A percentile compares a stretch with the other conserved stretches of the same genome.
Conservation (phyloP, 2,329 filamentous ascomycete species). For the Mycosphaerella sp. region DNA sequence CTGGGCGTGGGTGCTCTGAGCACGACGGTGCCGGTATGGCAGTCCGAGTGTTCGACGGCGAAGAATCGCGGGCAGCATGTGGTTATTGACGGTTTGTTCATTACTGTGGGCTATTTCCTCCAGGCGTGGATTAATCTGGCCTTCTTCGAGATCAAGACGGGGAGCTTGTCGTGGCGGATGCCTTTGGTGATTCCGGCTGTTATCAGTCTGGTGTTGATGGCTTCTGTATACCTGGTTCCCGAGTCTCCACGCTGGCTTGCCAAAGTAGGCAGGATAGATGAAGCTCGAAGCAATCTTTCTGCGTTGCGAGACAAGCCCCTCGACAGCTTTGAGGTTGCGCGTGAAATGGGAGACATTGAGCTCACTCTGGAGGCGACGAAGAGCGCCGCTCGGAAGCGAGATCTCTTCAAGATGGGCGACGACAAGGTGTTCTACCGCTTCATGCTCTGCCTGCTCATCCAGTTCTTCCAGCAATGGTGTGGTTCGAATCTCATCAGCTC, state of each 20-base stretch:
- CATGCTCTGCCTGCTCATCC: conserved; percentile 45
- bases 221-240: conserved; percentile 33
- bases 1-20: conserved; percentile 41
- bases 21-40: conserved; percentile 46
- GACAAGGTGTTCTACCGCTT: conserved; percentile 49
- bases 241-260: conserved; percentile 39
- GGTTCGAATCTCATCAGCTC: conserved; percentile 36
- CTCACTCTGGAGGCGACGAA: conserved; percentile 43
- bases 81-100: conserved; percentile 43
- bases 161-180: conserved; percentile 41
- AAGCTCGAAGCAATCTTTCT: conserved; percentile 32
- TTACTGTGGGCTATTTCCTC: conserved; percentile 42
- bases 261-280: conserved; percentile 24
- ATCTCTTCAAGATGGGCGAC: conserved; percentile 47
- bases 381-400: conserved; percentile 34
- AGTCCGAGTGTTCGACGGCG: conserved; percentile 37
- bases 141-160: conserved; percentile 35
- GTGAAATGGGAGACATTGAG: conserved; percentile 46
- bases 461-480: conserved; percentile 49
- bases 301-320: conserved; percentile 37
- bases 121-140: conserved; percentile 48
- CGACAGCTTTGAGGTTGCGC: conserved; percentile 36
- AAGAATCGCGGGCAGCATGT: conserved; percentile 39
- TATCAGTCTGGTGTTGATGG: conserved; percentile 32
- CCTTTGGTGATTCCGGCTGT: conserved; percentile 46